These are phyloP conservation scores for Amanita polypyramis DNA, from an alignment of 768 basidiomycete genomes.

Conservation along the genomic window DNA sequence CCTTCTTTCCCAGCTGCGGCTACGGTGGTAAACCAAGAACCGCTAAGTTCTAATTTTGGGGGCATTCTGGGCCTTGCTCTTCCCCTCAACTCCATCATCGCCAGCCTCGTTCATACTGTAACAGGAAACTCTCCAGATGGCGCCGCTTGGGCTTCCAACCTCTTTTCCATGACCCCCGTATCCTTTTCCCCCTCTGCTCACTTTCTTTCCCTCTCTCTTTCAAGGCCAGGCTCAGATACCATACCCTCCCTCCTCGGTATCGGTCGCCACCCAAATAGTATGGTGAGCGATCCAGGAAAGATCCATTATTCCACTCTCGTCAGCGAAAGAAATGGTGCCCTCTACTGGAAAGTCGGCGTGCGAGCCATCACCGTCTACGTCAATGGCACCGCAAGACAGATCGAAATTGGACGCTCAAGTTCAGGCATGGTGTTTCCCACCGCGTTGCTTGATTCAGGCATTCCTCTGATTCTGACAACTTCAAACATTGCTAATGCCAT, in stretches of 20 bases:
- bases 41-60: conserved; percentile 42
- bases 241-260: conserved; percentile 58
- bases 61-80: conserved; percentile 73
- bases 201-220: conserved; percentile 59
- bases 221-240: conserved; percentile 50
- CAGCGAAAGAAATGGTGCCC: conserved; percentile 24
- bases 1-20: conserved; percentile 41
- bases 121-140: conserved; percentile 48
- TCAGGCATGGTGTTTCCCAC: conserved; percentile 38
- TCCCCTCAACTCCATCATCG: conserved; percentile 61
- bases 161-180: conserved; percentile 56
- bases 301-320: conserved; percentile 42
- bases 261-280: conserved; percentile 47
- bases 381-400: conserved; percentile 25
- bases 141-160: conserved; percentile 55
- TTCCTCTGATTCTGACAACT: conserved; percentile 56
- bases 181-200: conserved; percentile 42
- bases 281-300: conserved; percentile 42
- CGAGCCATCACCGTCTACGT: conserved; percentile 52
- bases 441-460: conserved; percentile 67
- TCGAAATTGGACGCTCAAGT: conserved; percentile 30
- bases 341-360: conserved; percentile 58
- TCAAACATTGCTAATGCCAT: conserved; percentile 57
- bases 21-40: conserved; percentile 40
- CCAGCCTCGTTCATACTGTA: conserved; percentile 35